Evolutionary conservation across 352 stramenopile species (phyloP), one percentile per base, ranked within the genome.

Genomic region (Phytophthora cactorum): DNA sequence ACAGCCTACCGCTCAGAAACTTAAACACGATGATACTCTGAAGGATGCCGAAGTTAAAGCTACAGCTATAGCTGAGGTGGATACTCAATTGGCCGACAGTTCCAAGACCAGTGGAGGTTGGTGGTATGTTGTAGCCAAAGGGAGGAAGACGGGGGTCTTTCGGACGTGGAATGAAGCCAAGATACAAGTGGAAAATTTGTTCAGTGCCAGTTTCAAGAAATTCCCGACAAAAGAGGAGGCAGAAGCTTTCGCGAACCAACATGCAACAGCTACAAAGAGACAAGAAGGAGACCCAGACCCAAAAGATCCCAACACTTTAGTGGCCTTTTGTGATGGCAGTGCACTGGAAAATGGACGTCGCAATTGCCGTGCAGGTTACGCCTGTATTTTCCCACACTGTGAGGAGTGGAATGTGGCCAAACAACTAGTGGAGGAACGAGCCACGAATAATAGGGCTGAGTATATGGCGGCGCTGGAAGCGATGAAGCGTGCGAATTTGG

Each of bases 261-360:
- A 84, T 52, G n/a, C 50, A 50, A 36, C 45, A 51, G 14, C 49
- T n/a, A 63, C 45, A 7, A 57, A 46, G 22, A 43, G 5, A 17
- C 56, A 59, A 2, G 32, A 58, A 1, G 54, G 50, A 0, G 70
- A 88, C 38, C 77, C 78, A 15, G 74, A 91, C 29, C 86, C 83
- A 0, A 74, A 79, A 34, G 73, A 90, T 27, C 55, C 74, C 0
- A 69, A 74, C 10, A 82, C 77, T 22, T 77, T 93, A 15, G 83
- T 92, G n/a, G 84, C 84, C 0, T 95, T 95, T 43, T 95, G 86
- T 64, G 86, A 91, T 61, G 86, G 83, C 0, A 92, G 83, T 44
- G 86, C 84, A 2, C 64, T 93, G 17, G 58, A 86, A 41, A 92
- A 95, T 46, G 83, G 83, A 32, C 79, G 52, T 5, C 70, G 68